A percentile compares a stretch with the other conserved stretches of the same genome.
Conservation (phyloP, 768 basidiomycete species). For the Suillus subaureus region DNA sequence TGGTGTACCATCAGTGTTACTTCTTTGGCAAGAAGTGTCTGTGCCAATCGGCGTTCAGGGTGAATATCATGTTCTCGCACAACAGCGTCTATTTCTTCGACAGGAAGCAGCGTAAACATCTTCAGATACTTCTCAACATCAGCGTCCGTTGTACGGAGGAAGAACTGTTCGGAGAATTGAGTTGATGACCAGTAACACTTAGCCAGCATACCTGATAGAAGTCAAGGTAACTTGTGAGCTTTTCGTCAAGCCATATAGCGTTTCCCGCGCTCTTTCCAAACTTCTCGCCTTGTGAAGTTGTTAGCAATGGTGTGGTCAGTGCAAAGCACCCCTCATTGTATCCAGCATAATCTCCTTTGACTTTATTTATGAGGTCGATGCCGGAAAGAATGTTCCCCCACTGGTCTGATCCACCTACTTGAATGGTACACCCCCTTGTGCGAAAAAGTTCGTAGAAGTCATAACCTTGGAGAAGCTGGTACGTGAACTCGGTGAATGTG, state of each 20-base stretch:
- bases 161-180: slow-evolving; percentile 62
- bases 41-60: slow-evolving; percentile 48
- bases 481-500: slow-evolving; percentile 98
- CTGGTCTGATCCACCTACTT: slow-evolving; percentile 96
- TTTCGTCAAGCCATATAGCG: slow-evolving; percentile 85
- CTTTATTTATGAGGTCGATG: slow-evolving; percentile 81
- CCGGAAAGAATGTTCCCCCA: slow-evolving; percentile 98
- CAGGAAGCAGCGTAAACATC: slow-evolving; percentile 77
- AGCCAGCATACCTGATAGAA: slow-evolving; percentile 83
- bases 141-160: slow-evolving; percentile 76
- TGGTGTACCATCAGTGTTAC: slow-evolving; percentile 64
- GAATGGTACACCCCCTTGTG: slow-evolving; percentile 71
- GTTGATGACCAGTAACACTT: neutral
- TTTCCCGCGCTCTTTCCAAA: slow-evolving; percentile 98
- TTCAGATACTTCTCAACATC: slow-evolving; percentile 81
- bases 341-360: slow-evolving; percentile 16
- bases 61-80: slow-evolving; percentile 62
- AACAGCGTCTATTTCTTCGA: slow-evolving; percentile 55
- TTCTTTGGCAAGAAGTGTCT: slow-evolving; percentile 55
- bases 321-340: slow-evolving; percentile 60
- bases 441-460: slow-evolving; percentile 84
- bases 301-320: slow-evolving; percentile 91
- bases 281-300: slow-evolving; percentile 88
- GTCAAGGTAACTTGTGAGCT: slow-evolving; percentile 83
- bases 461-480: slow-evolving; percentile 95